Conservation (phyloP, 306 rosid genomes). For the Ziziphus jujuba region DNA sequence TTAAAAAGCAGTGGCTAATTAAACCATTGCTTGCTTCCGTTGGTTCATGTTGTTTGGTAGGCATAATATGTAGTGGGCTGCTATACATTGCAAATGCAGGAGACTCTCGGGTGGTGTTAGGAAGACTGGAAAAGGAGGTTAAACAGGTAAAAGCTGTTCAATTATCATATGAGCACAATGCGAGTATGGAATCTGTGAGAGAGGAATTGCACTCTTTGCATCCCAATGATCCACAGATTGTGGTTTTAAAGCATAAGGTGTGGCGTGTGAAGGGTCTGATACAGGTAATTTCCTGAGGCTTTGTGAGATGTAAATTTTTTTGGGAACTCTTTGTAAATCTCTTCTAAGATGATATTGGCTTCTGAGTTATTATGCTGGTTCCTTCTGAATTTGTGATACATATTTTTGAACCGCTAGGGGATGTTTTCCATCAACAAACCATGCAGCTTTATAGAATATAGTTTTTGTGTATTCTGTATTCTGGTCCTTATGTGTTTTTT, state of each 20-base stretch:
- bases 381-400: slow-evolving; percentile 3
- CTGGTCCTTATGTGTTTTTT: background rate
- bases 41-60: slow-evolving; percentile 90
- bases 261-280: slow-evolving; percentile 99
- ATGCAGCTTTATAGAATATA: no score
- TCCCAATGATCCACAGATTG: slow-evolving; percentile 94
- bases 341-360: background rate
- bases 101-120: slow-evolving; percentile 93
- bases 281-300: slow-evolving; percentile 57
- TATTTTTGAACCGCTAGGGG: background rate
- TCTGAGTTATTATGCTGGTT: background rate
- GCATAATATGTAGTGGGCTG: slow-evolving; percentile 71
- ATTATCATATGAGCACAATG: slow-evolving; percentile 88
- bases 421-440: background rate
- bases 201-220: slow-evolving; percentile 74
- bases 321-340: slow-evolving; percentile 1
- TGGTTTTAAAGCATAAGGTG: slow-evolving; percentile 81
- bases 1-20: slow-evolving; percentile 67
- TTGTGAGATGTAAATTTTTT: background rate
- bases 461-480: no score
- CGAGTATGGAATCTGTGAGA: slow-evolving; percentile 80
- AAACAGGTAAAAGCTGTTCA: slow-evolving; percentile 80
- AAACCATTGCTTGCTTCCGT: slow-evolving; percentile 90
- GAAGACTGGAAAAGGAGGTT: slow-evolving; percentile 48
- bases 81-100: slow-evolving; percentile 94